These are phyloP conservation scores for Carnegiea gigantea DNA, from an alignment of 179 eudicot genomes.

Conservation along the genomic window DNA sequence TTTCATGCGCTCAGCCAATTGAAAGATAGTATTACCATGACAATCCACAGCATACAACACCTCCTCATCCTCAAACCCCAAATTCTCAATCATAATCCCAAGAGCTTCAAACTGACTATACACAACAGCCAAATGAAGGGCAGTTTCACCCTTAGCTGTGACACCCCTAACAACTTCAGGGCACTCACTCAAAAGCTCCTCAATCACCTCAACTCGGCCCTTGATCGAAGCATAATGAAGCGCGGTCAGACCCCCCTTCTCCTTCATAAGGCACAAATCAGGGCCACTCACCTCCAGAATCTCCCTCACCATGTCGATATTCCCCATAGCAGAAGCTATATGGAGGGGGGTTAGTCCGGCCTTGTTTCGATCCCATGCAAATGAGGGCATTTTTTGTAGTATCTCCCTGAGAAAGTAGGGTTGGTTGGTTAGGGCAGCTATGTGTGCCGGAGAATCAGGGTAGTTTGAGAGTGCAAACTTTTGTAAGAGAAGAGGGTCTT, in stretches of 20 bases:
- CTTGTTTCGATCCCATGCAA: slow-evolving; percentile 23
- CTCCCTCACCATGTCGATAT: slow-evolving; percentile 28
- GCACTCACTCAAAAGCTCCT: slow-evolving; percentile 16
- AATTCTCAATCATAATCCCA: background rate
- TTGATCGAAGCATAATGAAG: slow-evolving; percentile 31
- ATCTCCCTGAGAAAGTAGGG: slow-evolving; percentile 14
- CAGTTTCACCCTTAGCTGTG: slow-evolving; percentile 32
- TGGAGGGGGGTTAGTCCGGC: slow-evolving; percentile 31
- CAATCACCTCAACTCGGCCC: slow-evolving; percentile 21
- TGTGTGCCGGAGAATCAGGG: slow-evolving; percentile 24
- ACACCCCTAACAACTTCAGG: slow-evolving; percentile 15
- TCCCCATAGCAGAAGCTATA: slow-evolving; percentile 26
- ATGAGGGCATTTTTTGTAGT: slow-evolving; percentile 9
- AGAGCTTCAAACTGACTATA: slow-evolving; percentile 30
- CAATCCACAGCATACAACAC: slow-evolving; percentile 19
- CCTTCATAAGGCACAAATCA: slow-evolving; percentile 21
- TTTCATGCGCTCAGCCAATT: slow-evolving; percentile 24
- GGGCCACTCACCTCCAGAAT: slow-evolving; percentile 16
- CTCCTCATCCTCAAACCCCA: slow-evolving; percentile 6
- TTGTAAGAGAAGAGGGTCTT: slow-evolving; percentile 16
- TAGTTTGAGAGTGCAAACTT: slow-evolving; percentile 18
- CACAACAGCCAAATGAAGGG: slow-evolving; percentile 32
- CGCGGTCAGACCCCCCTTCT: slow-evolving; percentile 21
- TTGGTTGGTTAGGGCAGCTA: slow-evolving; percentile 15
- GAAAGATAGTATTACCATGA: slow-evolving; percentile 29